A percentile compares a stretch with the other conserved stretches of the same genome.
Conservation (phyloP, 192 early-diverging fungal species). For the Chytriomyces hyalinus region DNA sequence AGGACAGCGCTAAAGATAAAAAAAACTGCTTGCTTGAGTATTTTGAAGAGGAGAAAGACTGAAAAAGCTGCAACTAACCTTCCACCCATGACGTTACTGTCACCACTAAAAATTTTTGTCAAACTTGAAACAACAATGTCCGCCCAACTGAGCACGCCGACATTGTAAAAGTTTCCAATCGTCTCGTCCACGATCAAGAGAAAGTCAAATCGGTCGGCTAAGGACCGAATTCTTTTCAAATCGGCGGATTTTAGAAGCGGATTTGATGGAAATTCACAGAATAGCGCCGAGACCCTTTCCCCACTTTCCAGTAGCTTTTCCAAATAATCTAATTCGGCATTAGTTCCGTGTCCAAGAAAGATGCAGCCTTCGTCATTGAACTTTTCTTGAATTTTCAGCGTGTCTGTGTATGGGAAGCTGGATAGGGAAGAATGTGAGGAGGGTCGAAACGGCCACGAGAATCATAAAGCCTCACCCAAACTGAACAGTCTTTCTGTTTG, state of each 20-base stretch:
- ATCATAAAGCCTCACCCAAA: constrained; percentile 70
- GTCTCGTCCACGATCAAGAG: constrained; percentile 93
- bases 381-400: constrained; percentile 95
- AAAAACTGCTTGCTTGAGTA: background rate
- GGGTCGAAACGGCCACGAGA: background rate
- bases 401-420: constrained; percentile 94
- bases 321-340: constrained; percentile 73
- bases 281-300: constrained; percentile 78
- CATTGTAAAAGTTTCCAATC: constrained; percentile 92
- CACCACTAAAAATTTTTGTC: constrained; percentile 95
- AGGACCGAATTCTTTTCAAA: constrained; percentile 68
- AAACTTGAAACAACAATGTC: constrained; percentile 90
- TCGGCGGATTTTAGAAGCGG: constrained; percentile 87
- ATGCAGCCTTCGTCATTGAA: constrained; percentile 83
- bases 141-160: constrained; percentile 74
- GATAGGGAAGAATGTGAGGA: constrained; percentile 6
- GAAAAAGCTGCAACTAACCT: constrained; percentile 61
- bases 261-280: constrained; percentile 95
- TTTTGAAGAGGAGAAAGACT: constrained; percentile 18
- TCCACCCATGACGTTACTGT: constrained; percentile 97
- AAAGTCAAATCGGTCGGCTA: constrained; percentile 79
- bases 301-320: constrained; percentile 62
- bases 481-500: constrained; percentile 75
- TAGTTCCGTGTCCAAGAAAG: constrained; percentile 86
- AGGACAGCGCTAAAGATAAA: constrained; percentile 62